Conservation (phyloP, 139 green algal genomes). For the Chlamydomonas schloesseri region DNA sequence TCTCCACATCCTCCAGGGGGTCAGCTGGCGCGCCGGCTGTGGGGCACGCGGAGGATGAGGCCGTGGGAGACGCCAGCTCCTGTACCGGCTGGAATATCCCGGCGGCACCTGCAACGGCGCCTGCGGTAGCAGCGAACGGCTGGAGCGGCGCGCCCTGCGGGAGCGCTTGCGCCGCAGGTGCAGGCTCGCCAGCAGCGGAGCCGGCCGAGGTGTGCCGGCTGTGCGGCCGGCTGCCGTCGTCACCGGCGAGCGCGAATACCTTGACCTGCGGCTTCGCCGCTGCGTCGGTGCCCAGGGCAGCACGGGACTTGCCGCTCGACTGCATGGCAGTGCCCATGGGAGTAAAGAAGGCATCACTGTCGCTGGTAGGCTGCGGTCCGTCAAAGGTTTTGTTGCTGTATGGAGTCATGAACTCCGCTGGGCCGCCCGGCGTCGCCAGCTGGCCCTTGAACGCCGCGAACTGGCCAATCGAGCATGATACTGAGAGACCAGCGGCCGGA, state of each 20-base stretch:
- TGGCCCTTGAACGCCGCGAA: slow-evolving; percentile 1
- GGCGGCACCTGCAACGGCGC: no score
- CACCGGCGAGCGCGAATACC: neutral
- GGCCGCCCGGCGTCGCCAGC: neutral
- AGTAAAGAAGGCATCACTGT: slow-evolving; percentile 7
- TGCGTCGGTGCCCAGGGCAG: no score
- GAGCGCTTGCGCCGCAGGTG: no score
- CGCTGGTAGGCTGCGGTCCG: neutral
- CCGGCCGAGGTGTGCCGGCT: no score
- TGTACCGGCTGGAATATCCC: neutral
- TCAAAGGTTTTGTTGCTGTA: slow-evolving; percentile 30
- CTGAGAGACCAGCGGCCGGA: neutral
- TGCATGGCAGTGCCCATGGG: neutral
- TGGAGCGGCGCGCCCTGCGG: no score
- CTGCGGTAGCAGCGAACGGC: no score
- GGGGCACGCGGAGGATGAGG: no score
- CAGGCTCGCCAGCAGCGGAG: no score
- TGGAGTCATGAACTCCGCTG: slow-evolving; percentile 1
- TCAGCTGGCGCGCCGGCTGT: no score
- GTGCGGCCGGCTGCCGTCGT: neutral
- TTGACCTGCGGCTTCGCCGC: no score
- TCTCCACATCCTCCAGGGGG: no score
- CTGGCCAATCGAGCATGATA: neutral
- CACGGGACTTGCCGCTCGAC: neutral
- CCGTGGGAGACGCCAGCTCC: neutral